phyloP scores from a whole-genome alignment of 352 stramenopile genomes.

The Phytophthora quininea region DNA sequence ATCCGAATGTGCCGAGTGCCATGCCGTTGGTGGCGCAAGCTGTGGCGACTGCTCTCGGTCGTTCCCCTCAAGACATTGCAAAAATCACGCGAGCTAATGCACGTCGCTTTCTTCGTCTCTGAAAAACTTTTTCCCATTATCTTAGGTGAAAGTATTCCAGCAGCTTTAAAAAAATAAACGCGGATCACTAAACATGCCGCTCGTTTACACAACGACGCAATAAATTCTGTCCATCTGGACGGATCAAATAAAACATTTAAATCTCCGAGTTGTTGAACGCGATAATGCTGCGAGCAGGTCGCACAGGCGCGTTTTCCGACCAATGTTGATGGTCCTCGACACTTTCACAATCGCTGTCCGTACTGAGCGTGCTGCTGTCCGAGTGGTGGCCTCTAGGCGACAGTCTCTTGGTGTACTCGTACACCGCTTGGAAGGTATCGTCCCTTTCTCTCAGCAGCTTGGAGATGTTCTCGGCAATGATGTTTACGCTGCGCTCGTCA shows the following conservation, averaged over 20 bases:
- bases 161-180: no score
- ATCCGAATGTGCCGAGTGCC: constrained; percentile 78
- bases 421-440: constrained; percentile 69
- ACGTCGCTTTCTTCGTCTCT: constrained; percentile 68
- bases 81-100: constrained; percentile 69
- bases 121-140: not conserved
- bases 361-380: constrained; percentile 61
- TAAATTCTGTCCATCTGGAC: not conserved
- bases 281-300: constrained; percentile 57
- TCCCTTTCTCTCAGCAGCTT: constrained; percentile 52
- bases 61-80: constrained; percentile 62
- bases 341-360: constrained; percentile 79
- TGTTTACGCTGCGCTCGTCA: constrained; percentile 55
- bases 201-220: constrained; percentile 12
- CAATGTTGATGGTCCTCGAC: constrained; percentile 26
- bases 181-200: no score
- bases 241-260: constrained; percentile 14
- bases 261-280: constrained; percentile 63
- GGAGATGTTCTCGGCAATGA: constrained; percentile 65
- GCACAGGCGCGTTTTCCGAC: no score
- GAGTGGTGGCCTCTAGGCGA: constrained; percentile 8
- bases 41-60: constrained; percentile 54
- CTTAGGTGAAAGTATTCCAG: not conserved
- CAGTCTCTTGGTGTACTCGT: constrained; percentile 56
- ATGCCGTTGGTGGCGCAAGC: constrained; percentile 63